phyloP scores from a whole-genome alignment of 257 asterid species.

The Ophiorrhiza pumila region DNA sequence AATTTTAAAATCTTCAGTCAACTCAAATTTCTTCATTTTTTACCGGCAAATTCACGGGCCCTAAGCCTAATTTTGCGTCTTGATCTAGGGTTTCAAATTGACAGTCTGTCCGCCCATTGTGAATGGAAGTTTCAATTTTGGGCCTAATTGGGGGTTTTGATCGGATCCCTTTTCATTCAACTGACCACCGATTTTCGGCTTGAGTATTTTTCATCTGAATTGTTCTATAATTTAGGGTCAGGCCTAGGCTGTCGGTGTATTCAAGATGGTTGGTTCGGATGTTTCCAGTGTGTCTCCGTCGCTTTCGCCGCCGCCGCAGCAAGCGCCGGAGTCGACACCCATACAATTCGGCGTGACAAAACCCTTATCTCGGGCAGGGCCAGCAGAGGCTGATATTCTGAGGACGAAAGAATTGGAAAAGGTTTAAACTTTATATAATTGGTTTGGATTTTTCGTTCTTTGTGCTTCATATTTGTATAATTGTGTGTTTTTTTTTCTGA shows the following conservation, averaged over 20 bases:
- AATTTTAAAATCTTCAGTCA: not conserved
- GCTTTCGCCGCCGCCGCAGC: not conserved
- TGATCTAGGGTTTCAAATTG: constrained; percentile 15
- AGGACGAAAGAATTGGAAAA: constrained; percentile 70
- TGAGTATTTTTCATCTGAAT: not conserved
- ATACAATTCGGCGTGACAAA: constrained; percentile 73
- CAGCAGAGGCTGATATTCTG: constrained; percentile 56
- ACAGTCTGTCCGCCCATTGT: not conserved
- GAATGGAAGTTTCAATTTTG: not conserved
- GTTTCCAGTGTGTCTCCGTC: constrained; percentile 11
- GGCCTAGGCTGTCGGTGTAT: constrained; percentile 7
- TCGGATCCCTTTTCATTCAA: not conserved
- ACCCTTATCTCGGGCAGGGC: constrained; percentile 76
- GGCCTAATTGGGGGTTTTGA: not conserved
- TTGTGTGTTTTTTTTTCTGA: constrained; percentile 10
- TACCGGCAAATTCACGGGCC: not conserved
- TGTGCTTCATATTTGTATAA: not conserved
- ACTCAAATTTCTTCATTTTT: constrained; percentile 5
- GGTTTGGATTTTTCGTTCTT: not conserved
- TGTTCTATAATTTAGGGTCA: not conserved
- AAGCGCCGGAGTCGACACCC: constrained; percentile 17
- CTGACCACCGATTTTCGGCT: constrained; percentile 4
- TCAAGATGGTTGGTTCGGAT: constrained; percentile 23
- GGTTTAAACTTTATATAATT: constrained; percentile 33
- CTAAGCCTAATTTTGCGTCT: not conserved